Evolutionary conservation across 441 rosid genomes (phyloP).

Genomic region (Metrosideros polymorpha): DNA sequence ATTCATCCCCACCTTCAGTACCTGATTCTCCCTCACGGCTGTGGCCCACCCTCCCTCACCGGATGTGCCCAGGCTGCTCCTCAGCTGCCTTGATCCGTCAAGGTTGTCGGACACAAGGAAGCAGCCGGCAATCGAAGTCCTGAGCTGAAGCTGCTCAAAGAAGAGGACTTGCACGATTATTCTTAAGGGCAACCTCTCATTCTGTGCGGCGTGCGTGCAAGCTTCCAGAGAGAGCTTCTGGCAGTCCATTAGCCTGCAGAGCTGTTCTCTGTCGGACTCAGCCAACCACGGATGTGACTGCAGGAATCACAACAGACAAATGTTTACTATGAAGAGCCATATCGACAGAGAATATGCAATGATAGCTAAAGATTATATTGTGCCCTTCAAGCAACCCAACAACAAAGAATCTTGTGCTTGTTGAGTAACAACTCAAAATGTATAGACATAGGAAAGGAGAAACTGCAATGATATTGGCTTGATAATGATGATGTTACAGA

Average conservation of each 20-base stretch:
- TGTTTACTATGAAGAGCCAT: background rate
- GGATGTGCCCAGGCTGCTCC: slow-evolving; percentile 68
- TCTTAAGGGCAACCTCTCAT: slow-evolving; percentile 87
- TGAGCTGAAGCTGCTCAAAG: slow-evolving; percentile 98
- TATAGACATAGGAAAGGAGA: background rate
- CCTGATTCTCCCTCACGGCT: slow-evolving; percentile 91
- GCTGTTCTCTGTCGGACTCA: slow-evolving; percentile 83
- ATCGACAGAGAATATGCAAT: background rate
- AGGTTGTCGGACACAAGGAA: slow-evolving; percentile 91
- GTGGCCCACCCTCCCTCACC: slow-evolving; percentile 89
- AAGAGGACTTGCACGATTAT: slow-evolving; percentile 87
- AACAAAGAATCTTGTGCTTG: background rate
- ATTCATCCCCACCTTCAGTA: slow-evolving; percentile 93
- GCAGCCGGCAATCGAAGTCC: slow-evolving; percentile 93
- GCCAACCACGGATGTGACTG: slow-evolving; percentile 97
- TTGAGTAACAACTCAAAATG: background rate
- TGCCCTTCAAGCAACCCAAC: background rate
- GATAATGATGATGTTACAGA: background rate
- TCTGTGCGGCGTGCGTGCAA: slow-evolving; percentile 98
- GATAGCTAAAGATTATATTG: background rate
- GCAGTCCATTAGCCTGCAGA: slow-evolving; percentile 86
- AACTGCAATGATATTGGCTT: background rate
- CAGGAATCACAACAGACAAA: slow-evolving; percentile 1
- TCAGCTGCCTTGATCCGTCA: slow-evolving; percentile 75
- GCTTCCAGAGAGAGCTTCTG: slow-evolving; percentile 98